Evolutionary conservation across 441 rosid species (phyloP), one percentile per base, ranked within the genome.

Genomic region (Monsonia emarginata): DNA sequence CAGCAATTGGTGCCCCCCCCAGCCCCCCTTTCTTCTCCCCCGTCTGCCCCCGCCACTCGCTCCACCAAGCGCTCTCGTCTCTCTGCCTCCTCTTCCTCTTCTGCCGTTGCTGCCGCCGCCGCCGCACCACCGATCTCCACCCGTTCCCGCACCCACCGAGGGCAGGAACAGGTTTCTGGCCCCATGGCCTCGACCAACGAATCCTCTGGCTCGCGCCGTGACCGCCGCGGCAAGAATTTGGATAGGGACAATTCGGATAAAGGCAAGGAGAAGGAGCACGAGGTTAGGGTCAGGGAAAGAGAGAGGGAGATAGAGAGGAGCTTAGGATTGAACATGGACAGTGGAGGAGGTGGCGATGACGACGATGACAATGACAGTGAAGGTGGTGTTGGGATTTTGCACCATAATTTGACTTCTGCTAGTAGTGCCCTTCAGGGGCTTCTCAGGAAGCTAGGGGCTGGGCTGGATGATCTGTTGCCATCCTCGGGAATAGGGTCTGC

Each of bases 241-340:
- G 62, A 52, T 48, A 69, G 31, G 5, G 69, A 57, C 3, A 65
- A 67, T 31, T 82, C 90, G 13, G 98, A 91, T 42, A 95, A 90
- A 73, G 99, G 99, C 0, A 95, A 95, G 66, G 99, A 95, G 77
- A 95, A 95, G 72, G 99, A 95, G 72, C 95, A 86, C 28, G 95
- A 88, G 7, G 85, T 76, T 68, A 76, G 87, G 83, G 77, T 75
- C 64, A 81, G 91, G 54, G 91, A 50, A 2, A 50, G 57, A 8
- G 57, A 82, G 4, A 79, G 77, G 30, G 57, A 50, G 5, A 66
- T 72, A 0, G 85, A 79, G 67, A 74, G 81, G 18, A 80, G 77
- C 65, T 80, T 83, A 13, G 85, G 85, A 56, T 71, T 87, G 52
- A 86, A 84, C 68, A 77, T 88, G 84, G 95, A 95, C 27, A 50